A percentile compares a stretch with the other conserved stretches of the same genome.
Evolutionary conservation across 805 yeast genomes (phyloP).

Genomic region (Suhomyces sp.): DNA sequence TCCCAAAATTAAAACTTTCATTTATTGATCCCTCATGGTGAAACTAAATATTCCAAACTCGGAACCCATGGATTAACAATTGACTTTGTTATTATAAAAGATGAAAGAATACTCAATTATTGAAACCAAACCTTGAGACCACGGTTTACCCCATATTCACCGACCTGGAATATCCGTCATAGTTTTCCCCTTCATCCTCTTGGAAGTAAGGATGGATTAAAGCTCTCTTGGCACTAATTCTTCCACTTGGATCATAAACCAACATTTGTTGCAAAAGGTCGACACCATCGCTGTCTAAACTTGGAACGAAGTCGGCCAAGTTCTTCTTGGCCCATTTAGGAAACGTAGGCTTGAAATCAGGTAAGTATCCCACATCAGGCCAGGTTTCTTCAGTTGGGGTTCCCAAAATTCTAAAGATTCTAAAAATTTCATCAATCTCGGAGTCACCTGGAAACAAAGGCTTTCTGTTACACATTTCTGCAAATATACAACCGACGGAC

Average conservation of each 20-base stretch:
- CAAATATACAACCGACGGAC: slow-evolving; percentile 97
- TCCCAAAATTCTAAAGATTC: slow-evolving; percentile 88
- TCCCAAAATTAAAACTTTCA: too few relatives aligned
- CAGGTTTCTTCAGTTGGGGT: slow-evolving; percentile 91
- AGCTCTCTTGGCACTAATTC: slow-evolving; percentile 94
- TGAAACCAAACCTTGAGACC: too few relatives aligned
- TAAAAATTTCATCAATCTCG: slow-evolving; percentile 94
- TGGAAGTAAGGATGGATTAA: slow-evolving; percentile 83
- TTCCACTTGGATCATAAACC: slow-evolving; percentile 87
- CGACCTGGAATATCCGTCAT: slow-evolving; percentile 35
- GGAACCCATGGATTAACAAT: too few relatives aligned
- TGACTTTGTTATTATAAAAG: too few relatives aligned
- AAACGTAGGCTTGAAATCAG: slow-evolving; percentile 90
- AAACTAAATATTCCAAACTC: too few relatives aligned
- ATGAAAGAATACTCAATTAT: too few relatives aligned
- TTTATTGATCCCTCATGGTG: too few relatives aligned
- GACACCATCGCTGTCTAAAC: slow-evolving; percentile 78
- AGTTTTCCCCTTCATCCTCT: slow-evolving; percentile 42
- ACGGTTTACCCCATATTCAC: slow-evolving; percentile 43
- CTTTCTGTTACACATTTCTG: slow-evolving; percentile 95
- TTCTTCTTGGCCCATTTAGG: slow-evolving; percentile 84
- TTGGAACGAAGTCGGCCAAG: slow-evolving; percentile 70
- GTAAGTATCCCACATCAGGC: slow-evolving; percentile 91
- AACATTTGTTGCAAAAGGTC: slow-evolving; percentile 77
- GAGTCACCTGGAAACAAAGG: slow-evolving; percentile 97